These are phyloP conservation scores for Phtheirospermum japonicum DNA, from an alignment of 257 asterid genomes.

Conservation along the genomic window DNA sequence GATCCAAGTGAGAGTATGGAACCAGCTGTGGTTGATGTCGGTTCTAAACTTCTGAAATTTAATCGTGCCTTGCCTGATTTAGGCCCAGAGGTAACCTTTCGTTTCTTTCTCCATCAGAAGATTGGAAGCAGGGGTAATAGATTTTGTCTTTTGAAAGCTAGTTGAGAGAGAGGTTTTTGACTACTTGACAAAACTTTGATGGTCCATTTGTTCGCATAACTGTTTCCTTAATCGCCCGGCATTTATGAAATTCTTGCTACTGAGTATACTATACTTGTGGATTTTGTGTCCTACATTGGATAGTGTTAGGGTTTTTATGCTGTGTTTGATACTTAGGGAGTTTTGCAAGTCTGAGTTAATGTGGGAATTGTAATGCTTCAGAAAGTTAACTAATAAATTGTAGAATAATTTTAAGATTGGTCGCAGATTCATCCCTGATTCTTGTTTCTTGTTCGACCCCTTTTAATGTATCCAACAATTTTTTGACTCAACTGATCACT, in stretches of 20 bases:
- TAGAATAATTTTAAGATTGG: slow-evolving; percentile 18
- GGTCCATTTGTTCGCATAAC: neutral
- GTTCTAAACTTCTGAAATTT: slow-evolving; percentile 34
- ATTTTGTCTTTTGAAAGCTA: slow-evolving; percentile 22
- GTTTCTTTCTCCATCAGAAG: neutral
- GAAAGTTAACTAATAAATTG: slow-evolving; percentile 7
- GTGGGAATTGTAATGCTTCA: slow-evolving; percentile 16
- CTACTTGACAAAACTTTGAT: neutral
- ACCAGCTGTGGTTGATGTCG: slow-evolving; percentile 40
- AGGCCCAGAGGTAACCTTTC: slow-evolving; percentile 34
- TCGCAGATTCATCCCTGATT: slow-evolving; percentile 6
- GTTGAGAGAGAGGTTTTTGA: slow-evolving; percentile 1
- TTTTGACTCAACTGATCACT: slow-evolving; percentile 9
- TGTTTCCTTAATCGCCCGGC: neutral
- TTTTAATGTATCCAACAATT: neutral
- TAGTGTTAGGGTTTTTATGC: slow-evolving; percentile 22
- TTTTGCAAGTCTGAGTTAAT: slow-evolving; percentile 14
- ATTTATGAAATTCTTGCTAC: neutral
- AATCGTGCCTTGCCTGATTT: slow-evolving; percentile 28
- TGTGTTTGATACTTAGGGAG: slow-evolving; percentile 7
- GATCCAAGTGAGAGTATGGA: slow-evolving; percentile 29
- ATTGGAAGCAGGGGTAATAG: slow-evolving; percentile 8
- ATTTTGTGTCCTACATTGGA: slow-evolving; percentile 8
- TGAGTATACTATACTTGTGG: slow-evolving; percentile 13
- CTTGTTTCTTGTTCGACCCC: slow-evolving; percentile 1